Base-by-base conservation (phyloP, 306 rosid genomes). In the Coriaria nepalensis region DNA sequence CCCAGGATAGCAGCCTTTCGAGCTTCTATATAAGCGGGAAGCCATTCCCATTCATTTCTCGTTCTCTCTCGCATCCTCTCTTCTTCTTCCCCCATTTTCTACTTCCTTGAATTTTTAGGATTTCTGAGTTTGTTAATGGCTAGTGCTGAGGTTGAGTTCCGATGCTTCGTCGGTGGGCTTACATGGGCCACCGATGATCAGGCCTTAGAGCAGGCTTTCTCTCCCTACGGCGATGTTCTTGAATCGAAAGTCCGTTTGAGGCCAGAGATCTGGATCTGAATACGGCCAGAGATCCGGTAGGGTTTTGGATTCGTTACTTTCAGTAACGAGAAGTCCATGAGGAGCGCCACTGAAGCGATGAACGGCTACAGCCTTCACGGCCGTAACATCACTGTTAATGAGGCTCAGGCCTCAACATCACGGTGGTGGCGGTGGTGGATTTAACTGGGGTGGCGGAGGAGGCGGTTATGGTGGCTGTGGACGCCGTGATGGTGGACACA, bases 181-280 rank as follows among this genome's bases (percentile, higher is more conserved):
- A 87, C 95, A 0, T 84, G 95, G 95, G 77, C 84, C 83, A 84
- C 95, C 46, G 95, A 84, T 44, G 65, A 49, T 50, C 63, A 70
- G 0, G 70, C 81, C 0, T 75, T 84, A 6, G 74, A 67, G 73
- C 60, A 47, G 9, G 87, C 87, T 12, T 84, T 84, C 49, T 49
- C 86, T 15, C 40, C 50, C 0, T 80, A 10, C 33, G 95, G 95
- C 40, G 76, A 78, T 3, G 50, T 85, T 67, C 10, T 78, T 32
- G 95, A 85, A 67, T 80, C 93, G 82, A 85, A 87, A 94, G 96
- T 87, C 94, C 86, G 96, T 83, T 80, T 61, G 80, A 50, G 66
- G 86, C 78, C 29, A 68, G 80, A 73, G 76, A 64, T 75, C 86
- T 20, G 81, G 79, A 72, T 87, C 80, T 68, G 81, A 61, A 20